A percentile compares a stretch with the other conserved stretches of the same genome.
These are phyloP conservation scores for Triticum dicoccoides DNA, from an alignment of 176 grass and related monocot genomes.

Conservation along the genomic window DNA sequence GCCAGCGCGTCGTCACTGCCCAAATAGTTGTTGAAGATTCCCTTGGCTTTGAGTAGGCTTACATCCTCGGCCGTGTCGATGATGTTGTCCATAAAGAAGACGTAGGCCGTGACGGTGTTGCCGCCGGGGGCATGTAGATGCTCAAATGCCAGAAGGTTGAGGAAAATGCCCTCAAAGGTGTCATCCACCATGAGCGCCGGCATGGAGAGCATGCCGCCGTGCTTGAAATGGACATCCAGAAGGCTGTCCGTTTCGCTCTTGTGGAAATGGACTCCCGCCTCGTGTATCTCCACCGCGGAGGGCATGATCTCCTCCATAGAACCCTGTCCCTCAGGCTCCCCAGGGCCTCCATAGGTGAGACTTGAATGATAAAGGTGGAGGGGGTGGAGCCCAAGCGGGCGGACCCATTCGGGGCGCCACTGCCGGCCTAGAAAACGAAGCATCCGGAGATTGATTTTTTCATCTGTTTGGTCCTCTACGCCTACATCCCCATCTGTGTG, in stretches of 20 bases:
- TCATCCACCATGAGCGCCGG: too few relatives aligned
- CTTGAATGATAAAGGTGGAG: too few relatives aligned
- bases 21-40: not conserved
- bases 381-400: too few relatives aligned
- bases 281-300: conserved; percentile 39
- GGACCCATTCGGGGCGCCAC: too few relatives aligned
- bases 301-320: not conserved
- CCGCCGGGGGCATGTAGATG: not conserved
- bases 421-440: too few relatives aligned
- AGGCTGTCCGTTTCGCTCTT: conserved; percentile 9
- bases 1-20: conserved; percentile 24
- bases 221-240: conserved; percentile 47
- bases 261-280: conserved; percentile 51
- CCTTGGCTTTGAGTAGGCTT: conserved; percentile 33
- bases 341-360: too few relatives aligned
- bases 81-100: not conserved
- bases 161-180: not conserved
- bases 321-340: too few relatives aligned
- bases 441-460: too few relatives aligned
- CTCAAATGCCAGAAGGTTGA: not conserved
- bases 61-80: conserved; percentile 32
- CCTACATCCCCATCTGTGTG: too few relatives aligned
- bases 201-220: not conserved
- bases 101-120: not conserved
- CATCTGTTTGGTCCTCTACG: too few relatives aligned